These are phyloP conservation scores for Parathielavia hyrcaniae DNA, from an alignment of 495 filamentous ascomycete genomes.

Conservation along the genomic window DNA sequence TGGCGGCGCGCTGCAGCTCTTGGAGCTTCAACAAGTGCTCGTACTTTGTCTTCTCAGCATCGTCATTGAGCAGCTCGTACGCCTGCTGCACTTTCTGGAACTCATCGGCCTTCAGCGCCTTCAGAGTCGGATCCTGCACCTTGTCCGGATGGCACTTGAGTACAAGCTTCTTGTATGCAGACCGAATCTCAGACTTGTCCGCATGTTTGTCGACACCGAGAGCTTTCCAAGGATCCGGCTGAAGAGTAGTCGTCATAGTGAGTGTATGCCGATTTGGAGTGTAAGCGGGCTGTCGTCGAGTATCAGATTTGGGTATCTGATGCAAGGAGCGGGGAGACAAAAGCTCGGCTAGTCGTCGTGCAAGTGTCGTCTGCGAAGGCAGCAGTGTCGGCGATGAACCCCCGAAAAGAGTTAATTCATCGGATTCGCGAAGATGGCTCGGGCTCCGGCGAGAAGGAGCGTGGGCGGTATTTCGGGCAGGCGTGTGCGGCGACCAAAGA, in stretches of 20 bases:
- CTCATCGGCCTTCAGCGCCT: constrained; percentile 63
- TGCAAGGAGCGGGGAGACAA: not conserved
- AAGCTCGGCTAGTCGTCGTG: constrained; percentile 10
- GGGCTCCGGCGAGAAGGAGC: constrained; percentile 16
- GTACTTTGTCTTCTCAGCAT: constrained; percentile 62
- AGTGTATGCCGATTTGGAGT: constrained; percentile 10
- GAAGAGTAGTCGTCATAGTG: constrained; percentile 58
- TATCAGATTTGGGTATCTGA: constrained; percentile 12
- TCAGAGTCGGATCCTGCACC: constrained; percentile 65
- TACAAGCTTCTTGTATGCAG: constrained; percentile 83
- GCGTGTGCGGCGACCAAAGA: constrained; percentile 26
- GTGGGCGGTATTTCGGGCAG: constrained; percentile 21
- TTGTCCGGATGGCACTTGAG: constrained; percentile 96
- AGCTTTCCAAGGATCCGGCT: constrained; percentile 75
- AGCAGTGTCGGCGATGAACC: constrained; percentile 27
- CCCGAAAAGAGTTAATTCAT: constrained; percentile 36
- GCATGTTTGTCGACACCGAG: constrained; percentile 75
- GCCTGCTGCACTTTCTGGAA: constrained; percentile 92
- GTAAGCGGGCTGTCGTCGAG: constrained; percentile 9
- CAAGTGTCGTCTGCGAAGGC: constrained; percentile 21
- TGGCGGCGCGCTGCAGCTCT: constrained; percentile 36
- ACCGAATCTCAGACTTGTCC: constrained; percentile 64
- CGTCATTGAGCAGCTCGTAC: constrained; percentile 85
- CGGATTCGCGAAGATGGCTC: constrained; percentile 18
- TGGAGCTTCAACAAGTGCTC: constrained; percentile 65